A percentile compares a stretch with the other conserved stretches of the same genome.
Conservation (phyloP, 257 asterid genomes). For the Gardenia jasminoides region DNA sequence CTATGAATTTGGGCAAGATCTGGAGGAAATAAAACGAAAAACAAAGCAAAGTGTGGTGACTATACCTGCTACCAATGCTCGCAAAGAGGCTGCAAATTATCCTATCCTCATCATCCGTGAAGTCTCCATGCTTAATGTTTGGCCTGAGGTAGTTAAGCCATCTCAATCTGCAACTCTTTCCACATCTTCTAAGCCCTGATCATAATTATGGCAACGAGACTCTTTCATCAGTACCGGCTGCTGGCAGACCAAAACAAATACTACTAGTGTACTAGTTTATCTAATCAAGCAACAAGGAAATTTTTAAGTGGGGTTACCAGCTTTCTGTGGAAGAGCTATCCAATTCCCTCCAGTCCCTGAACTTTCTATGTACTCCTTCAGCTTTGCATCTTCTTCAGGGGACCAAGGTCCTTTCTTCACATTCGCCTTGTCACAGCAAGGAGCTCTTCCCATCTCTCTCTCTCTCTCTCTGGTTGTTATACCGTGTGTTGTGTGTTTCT, state of each 20-base stretch:
- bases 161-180: conserved; percentile 82
- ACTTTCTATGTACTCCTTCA: conserved; percentile 60
- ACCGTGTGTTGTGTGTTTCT: not conserved
- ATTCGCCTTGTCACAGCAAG: conserved; percentile 83
- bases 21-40: not conserved
- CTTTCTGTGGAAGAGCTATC: conserved; percentile 84
- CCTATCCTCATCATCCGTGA: conserved; percentile 65
- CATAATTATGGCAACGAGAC: not conserved
- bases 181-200: conserved; percentile 70
- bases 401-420: conserved; percentile 97
- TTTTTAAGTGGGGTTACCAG: conserved; percentile 37
- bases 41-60: not conserved
- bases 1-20: not conserved
- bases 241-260: not conserved
- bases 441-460: conserved; percentile 79
- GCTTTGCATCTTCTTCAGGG: conserved; percentile 81
- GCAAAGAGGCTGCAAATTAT: conserved; percentile 66
- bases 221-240: not conserved
- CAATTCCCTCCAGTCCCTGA: conserved; percentile 82
- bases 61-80: conserved; percentile 83
- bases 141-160: conserved; percentile 93
- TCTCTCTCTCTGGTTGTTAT: not conserved
- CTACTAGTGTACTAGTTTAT: not conserved
- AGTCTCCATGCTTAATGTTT: conserved; percentile 77
- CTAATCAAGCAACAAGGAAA: not conserved